Conservation (phyloP, 306 rosid genomes). For the Psophocarpus tetragonolobus region DNA sequence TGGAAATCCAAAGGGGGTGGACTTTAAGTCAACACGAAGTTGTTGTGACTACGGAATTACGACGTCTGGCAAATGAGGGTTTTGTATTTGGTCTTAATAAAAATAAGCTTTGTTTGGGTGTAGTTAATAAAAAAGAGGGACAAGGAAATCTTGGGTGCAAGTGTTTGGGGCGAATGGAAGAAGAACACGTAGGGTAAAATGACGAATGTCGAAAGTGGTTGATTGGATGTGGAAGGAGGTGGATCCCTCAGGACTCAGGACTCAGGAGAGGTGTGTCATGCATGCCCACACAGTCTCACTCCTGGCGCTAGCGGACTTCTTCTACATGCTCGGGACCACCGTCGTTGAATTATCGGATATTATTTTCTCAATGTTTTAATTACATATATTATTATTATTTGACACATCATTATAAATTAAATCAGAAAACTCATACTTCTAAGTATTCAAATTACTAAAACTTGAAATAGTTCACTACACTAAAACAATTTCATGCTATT, state of each 20-base stretch:
- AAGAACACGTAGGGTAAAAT: slow-evolving; percentile 32
- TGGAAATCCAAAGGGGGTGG: neutral
- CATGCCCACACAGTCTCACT: too few relatives aligned
- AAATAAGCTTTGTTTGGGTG: neutral
- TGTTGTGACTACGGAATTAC: neutral
- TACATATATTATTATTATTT: too few relatives aligned
- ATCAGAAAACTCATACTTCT: too few relatives aligned
- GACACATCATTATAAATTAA: too few relatives aligned
- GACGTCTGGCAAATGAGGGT: neutral
- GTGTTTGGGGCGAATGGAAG: neutral
- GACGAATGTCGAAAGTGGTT: neutral
- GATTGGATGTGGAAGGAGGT: neutral
- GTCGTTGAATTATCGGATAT: too few relatives aligned
- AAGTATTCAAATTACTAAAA: too few relatives aligned
- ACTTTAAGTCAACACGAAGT: neutral
- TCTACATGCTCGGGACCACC: too few relatives aligned
- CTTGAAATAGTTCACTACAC: too few relatives aligned
- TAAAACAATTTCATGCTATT: too few relatives aligned
- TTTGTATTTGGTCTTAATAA: too few relatives aligned
- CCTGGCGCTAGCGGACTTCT: slow-evolving; percentile 23
- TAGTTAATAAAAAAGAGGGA: neutral
- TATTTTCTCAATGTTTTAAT: too few relatives aligned
- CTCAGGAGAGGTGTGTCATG: slow-evolving; percentile 6
- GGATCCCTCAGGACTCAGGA: slow-evolving; percentile 25
- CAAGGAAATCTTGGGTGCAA: neutral